Evolutionary conservation across 495 filamentous ascomycete species (phyloP).

Genomic region (Apiosordaria backusii): DNA sequence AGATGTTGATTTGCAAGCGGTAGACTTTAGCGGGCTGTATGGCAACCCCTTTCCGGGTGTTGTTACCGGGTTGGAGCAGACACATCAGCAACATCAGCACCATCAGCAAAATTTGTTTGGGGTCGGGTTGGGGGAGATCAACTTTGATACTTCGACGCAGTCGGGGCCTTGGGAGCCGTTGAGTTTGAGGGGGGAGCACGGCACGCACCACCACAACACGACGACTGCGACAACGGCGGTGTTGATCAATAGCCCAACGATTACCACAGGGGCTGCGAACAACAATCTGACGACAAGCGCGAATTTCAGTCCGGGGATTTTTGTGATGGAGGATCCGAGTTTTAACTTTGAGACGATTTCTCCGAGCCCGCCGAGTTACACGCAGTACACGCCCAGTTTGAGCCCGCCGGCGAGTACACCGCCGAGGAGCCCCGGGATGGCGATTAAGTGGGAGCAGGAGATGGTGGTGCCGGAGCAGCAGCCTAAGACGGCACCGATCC

Average conservation of each 20-base stretch:
- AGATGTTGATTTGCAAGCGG: conserved; percentile 1
- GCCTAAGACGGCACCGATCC: conserved; percentile 1
- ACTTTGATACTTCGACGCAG: conserved; percentile 34
- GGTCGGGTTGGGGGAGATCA: conserved; percentile 4
- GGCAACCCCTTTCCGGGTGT: conserved; percentile 5
- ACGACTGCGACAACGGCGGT: not conserved
- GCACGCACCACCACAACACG: not conserved
- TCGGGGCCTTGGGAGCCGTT: conserved; percentile 39
- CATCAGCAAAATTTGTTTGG: not conserved
- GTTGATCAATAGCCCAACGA: not conserved
- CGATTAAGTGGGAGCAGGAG: conserved; percentile 5
- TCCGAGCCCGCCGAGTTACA: not conserved
- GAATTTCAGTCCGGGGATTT: not conserved
- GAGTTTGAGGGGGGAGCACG: conserved; percentile 26
- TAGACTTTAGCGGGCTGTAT: conserved; percentile 18
- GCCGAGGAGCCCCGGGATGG: not conserved
- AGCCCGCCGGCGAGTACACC: not conserved
- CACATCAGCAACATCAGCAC: not conserved
- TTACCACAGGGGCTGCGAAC: not conserved
- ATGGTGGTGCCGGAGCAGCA: not conserved
- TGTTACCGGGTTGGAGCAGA: conserved; percentile 19
- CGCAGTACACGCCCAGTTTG: not conserved
- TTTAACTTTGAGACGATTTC: not conserved
- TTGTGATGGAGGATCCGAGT: not conserved
- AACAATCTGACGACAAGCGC: not conserved